phyloP scores from a whole-genome alignment of 441 rosid genomes.

The Daphne laureola region DNA sequence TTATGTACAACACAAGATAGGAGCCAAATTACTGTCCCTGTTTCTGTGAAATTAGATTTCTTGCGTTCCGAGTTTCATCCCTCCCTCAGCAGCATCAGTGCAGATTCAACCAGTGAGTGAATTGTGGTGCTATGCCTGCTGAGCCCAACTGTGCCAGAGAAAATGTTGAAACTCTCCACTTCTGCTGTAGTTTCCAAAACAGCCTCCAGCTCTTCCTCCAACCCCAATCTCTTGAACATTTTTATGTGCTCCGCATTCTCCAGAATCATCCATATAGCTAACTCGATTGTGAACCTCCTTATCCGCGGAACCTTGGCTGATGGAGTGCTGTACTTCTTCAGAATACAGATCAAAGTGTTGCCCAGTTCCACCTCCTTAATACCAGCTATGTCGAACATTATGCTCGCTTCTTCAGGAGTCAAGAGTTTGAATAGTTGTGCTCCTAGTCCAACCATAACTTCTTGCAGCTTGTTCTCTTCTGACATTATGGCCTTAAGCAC shows the following conservation, averaged over 20 bases:
- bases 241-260: slow-evolving; percentile 26
- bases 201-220: slow-evolving; percentile 57
- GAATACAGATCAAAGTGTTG: slow-evolving; percentile 34
- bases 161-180: slow-evolving; percentile 77
- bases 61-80: slow-evolving; percentile 5
- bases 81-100: slow-evolving; percentile 38
- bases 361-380: slow-evolving; percentile 45
- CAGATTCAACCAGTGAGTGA: slow-evolving; percentile 62
- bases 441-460: slow-evolving; percentile 89
- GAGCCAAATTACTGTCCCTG: not conserved
- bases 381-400: slow-evolving; percentile 35
- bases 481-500: slow-evolving; percentile 52
- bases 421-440: slow-evolving; percentile 55
- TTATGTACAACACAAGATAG: slow-evolving; percentile 10
- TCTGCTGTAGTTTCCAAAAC: slow-evolving; percentile 80
- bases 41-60: slow-evolving; percentile 8
- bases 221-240: slow-evolving; percentile 36
- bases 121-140: slow-evolving; percentile 63
- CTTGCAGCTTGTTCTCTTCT: slow-evolving; percentile 57
- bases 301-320: slow-evolving; percentile 65
- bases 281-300: slow-evolving; percentile 71
- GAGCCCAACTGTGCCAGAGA: slow-evolving; percentile 79
- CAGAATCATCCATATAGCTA: slow-evolving; percentile 81
- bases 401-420: slow-evolving; percentile 41
- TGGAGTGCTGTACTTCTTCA: slow-evolving; percentile 50